Conservation (phyloP, 495 filamentous ascomycete species). For the Talaromyces ruber region DNA sequence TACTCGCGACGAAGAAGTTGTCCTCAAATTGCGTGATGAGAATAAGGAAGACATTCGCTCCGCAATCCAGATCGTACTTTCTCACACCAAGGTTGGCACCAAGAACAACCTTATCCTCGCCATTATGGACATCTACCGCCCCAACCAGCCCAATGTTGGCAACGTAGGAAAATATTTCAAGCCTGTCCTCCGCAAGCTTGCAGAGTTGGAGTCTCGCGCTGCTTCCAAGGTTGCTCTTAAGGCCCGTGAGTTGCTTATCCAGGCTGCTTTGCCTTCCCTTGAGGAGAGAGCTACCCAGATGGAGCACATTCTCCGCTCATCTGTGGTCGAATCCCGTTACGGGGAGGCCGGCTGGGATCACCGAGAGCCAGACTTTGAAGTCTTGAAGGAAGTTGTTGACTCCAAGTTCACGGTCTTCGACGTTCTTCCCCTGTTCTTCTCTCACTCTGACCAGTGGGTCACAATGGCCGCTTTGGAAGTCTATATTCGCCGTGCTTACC, state of each 20-base stretch:
- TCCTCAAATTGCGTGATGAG: slow-evolving; percentile 89
- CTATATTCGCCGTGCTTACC: slow-evolving; percentile 92
- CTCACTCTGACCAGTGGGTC: slow-evolving; percentile 89
- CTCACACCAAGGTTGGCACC: slow-evolving; percentile 80
- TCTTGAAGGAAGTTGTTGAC: slow-evolving; percentile 95
- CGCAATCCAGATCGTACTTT: slow-evolving; percentile 82
- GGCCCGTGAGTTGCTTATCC: slow-evolving; percentile 92
- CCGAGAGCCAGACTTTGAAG: slow-evolving; percentile 74
- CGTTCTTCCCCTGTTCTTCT: slow-evolving; percentile 89
- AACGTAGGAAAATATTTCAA: slow-evolving; percentile 87
- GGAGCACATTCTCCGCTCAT: slow-evolving; percentile 96
- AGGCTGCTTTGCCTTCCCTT: slow-evolving; percentile 89
- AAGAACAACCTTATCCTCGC: slow-evolving; percentile 94
- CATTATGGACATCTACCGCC: slow-evolving; percentile 87
- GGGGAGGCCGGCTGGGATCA: slow-evolving; percentile 97
- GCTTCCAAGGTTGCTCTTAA: slow-evolving; percentile 95
- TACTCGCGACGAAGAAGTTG: slow-evolving; percentile 85
- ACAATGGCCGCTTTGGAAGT: slow-evolving; percentile 90
- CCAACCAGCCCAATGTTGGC: slow-evolving; percentile 83
- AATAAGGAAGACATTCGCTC: slow-evolving; percentile 83
- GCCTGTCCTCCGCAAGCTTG: slow-evolving; percentile 70
- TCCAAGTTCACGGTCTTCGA: slow-evolving; percentile 98
- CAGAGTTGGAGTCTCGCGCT: slow-evolving; percentile 82
- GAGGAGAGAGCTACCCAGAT: slow-evolving; percentile 93
- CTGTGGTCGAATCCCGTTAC: slow-evolving; percentile 93